These are phyloP conservation scores for Odonthalia washingtoniensis DNA, from an alignment of 31 red algal species.

Conservation along the genomic window DNA sequence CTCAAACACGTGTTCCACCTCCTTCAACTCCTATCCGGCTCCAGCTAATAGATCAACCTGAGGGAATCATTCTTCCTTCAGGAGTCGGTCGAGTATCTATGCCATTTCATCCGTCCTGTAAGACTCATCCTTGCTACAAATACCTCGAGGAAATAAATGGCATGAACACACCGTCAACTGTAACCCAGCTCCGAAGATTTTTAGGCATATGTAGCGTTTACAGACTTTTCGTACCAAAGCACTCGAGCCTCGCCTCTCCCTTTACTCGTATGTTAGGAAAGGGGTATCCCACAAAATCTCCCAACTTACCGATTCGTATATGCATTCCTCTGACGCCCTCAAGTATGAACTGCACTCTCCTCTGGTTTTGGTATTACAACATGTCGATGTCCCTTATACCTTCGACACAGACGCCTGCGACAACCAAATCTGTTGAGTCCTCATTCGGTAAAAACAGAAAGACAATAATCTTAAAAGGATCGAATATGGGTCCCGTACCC, in stretches of 20 bases:
- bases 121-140: background rate
- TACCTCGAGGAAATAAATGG: background rate
- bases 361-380: slow-evolving; percentile 5
- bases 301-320: background rate
- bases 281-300: background rate
- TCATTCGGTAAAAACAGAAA: slow-evolving; percentile 20
- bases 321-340: background rate
- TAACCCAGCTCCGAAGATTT: background rate
- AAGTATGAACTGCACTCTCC: background rate
- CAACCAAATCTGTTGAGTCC: slow-evolving; percentile 2
- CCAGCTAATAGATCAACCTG: slow-evolving; percentile 35
- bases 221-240: background rate
- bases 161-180: background rate
- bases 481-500: slow-evolving; percentile 21
- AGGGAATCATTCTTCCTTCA: background rate
- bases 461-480: background rate
- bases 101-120: slow-evolving; percentile 11
- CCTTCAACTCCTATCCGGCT: background rate
- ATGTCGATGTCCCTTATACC: background rate
- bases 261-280: background rate
- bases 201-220: slow-evolving; percentile 14
- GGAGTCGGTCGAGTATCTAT: too few relatives aligned
- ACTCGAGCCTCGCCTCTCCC: background rate
- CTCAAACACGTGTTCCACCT: slow-evolving; percentile 27
- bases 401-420: slow-evolving; percentile 44